Base-by-base conservation (phyloP, 208 protist genomes). In the Acanthamoeba lenticulata region DNA sequence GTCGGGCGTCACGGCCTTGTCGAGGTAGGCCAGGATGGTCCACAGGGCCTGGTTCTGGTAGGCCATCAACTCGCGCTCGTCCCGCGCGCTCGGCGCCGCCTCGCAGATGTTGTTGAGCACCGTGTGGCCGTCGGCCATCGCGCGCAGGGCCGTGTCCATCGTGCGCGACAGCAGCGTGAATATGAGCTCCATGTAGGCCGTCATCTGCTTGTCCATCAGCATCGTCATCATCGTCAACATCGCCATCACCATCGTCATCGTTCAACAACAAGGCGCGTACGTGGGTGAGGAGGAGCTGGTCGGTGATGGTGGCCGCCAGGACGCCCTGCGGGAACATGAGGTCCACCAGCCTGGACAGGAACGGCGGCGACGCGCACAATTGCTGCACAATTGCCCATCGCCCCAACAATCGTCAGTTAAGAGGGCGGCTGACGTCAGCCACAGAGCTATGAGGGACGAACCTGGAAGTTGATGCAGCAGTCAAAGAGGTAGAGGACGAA, bases 401-500 rank as follows among this genome's bases (percentile, higher is more conserved):
- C n/a, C 11, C 11, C 7, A 79, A 79, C 15, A 86, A 57, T 79
- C 9, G 69, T 29, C 69, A 34, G n/a, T 79, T 79, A 32, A 29
- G 13, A 21, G 17, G 24, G n/a, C 69, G 36, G 36, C 9, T 57
- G 42, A 6, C 6, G 29, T 36, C 15, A 86, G 42, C 19, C 9
- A 57, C 13, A 57, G 49, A 57, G 49, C 49, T 11, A 86, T 7
- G 45, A 6, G 27, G 36, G 9, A 55, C 9, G 11, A n/a, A 34
- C 42, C 32, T 29, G 85, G 42, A 72, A 91, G 40, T 91, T 91
- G 60, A 91, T 47, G 42, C 85, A 91, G 60, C 40, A 44, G 42
- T 91, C 85, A 21, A 91, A 72, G 34, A 91, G 85, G 40, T 91
- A 91, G 55, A 69, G 36, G 34, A 91, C 27, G 34, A 91, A 91